phyloP scores from a whole-genome alignment of 768 basidiomycete species.

The Leucosporidium yakuticum region DNA sequence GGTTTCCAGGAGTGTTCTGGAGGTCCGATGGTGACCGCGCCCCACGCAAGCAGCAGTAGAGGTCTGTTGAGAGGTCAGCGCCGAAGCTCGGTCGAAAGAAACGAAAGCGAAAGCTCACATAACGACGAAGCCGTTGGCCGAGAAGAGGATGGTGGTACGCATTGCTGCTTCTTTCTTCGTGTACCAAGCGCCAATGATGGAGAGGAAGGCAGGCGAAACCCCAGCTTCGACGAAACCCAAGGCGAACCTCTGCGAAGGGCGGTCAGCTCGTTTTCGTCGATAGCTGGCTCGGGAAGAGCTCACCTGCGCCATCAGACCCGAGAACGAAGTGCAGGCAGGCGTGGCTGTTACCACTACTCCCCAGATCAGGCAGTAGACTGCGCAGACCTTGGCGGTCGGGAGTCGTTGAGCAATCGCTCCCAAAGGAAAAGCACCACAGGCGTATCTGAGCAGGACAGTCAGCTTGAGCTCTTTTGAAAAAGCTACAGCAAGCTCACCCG shows the following conservation, averaged over 20 bases:
- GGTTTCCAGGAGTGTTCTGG: neutral
- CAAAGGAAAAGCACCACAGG: neutral
- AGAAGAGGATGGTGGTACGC: constrained; percentile 2
- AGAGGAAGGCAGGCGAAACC: constrained; percentile 2
- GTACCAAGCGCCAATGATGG: constrained; percentile 7
- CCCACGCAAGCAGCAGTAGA: neutral
- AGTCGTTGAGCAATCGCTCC: neutral
- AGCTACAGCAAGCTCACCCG: neutral
- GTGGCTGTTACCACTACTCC: neutral
- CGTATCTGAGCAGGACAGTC: neutral
- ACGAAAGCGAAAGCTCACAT: neutral
- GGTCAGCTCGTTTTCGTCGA: too few species aligned
- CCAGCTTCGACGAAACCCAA: constrained; percentile 6
- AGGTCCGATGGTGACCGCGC: neutral
- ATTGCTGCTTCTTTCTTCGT: neutral
- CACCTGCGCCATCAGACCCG: neutral
- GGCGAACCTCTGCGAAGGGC: neutral
- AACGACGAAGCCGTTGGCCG: neutral
- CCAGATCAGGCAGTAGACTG: neutral
- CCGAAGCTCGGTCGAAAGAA: neutral
- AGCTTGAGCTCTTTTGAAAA: too few species aligned
- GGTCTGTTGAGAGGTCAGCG: neutral
- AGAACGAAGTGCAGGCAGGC: neutral
- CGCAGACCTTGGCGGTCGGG: constrained; percentile 2
- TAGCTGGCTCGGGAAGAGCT: too few species aligned